Conservation (phyloP, 371 early-diverging fungal species). For the Rhizopus sp. region DNA sequence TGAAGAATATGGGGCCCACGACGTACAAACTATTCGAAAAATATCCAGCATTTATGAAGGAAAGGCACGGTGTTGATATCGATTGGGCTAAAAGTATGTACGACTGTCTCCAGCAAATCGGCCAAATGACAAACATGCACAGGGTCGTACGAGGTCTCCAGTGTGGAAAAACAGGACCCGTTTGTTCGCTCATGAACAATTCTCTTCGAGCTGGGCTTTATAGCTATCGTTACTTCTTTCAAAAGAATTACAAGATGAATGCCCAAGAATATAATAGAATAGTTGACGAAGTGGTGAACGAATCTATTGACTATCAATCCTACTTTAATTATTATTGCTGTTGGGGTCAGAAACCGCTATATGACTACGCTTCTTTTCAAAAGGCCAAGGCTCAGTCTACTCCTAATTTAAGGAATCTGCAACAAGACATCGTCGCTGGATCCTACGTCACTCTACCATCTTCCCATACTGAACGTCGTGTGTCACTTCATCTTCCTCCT, state of each 20-base stretch:
- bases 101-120: conserved; percentile 21
- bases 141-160: conserved; percentile 20
- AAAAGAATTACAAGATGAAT: neutral
- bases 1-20: conserved; percentile 53
- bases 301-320: conserved; percentile 27
- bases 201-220: neutral
- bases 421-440: too few relatives aligned
- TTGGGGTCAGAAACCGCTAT: conserved; percentile 42
- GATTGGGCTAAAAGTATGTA: conserved; percentile 27
- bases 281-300: conserved; percentile 14
- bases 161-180: conserved; percentile 19
- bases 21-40: conserved; percentile 27
- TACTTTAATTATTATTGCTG: conserved; percentile 35
- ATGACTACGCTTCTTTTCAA: neutral
- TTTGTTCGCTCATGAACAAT: conserved; percentile 13
- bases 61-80: conserved; percentile 26
- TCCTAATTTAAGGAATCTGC: neutral
- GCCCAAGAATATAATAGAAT: neutral
- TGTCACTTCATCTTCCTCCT: neutral
- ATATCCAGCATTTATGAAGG: conserved; percentile 10
- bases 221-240: neutral
- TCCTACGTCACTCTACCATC: neutral
- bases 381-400: neutral
- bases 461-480: neutral
- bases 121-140: conserved; percentile 38